These are phyloP conservation scores for Ehretia macrophylla DNA, from an alignment of 257 asterid species.

Conservation along the genomic window DNA sequence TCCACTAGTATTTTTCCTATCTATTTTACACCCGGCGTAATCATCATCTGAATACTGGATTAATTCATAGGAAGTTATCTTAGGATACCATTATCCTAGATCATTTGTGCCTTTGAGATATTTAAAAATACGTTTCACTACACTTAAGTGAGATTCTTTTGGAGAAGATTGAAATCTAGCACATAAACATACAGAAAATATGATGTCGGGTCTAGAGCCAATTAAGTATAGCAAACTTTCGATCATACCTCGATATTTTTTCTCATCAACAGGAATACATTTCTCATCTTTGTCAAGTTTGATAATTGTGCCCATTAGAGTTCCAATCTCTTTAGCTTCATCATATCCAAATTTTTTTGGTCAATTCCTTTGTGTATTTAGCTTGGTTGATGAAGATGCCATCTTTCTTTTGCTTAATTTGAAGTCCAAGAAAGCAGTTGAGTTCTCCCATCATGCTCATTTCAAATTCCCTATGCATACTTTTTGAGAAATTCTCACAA, in stretches of 20 bases:
- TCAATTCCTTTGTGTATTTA: background rate
- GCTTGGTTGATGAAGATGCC: background rate
- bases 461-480: background rate
- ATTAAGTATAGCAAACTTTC: background rate
- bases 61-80: background rate
- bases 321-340: background rate
- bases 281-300: background rate
- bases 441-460: background rate
- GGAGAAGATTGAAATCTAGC: background rate
- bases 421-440: background rate
- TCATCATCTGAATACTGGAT: background rate
- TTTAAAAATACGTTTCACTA: background rate
- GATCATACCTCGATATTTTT: background rate
- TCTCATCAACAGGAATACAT: background rate
- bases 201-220: background rate
- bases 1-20: background rate
- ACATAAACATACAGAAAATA: no score
- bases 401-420: background rate
- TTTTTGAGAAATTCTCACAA: background rate
- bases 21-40: no score
- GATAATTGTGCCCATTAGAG: background rate
- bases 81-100: background rate
- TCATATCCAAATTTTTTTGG: background rate
- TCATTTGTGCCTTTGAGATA: background rate
- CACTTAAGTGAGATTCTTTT: background rate